Base-by-base conservation (phyloP, 306 rosid genomes). In the Gillenia trifoliata region DNA sequence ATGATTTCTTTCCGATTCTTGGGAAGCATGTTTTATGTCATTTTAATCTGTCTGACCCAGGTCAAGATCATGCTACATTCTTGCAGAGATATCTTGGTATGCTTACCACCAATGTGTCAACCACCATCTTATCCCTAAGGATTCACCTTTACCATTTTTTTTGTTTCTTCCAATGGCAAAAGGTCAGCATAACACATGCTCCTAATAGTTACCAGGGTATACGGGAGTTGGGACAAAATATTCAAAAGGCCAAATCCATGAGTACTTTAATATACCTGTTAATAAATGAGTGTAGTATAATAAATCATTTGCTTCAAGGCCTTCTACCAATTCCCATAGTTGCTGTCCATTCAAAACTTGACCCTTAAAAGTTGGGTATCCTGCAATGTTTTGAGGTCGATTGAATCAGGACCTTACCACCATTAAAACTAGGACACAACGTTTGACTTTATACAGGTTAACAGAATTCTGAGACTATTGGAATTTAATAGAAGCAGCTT, bases 361-460 rank as follows among this genome's bases (percentile, higher is more conserved):
- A 70, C 97, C 97, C 86, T 86, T 91, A 85, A 91, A 88, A 55
- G 88, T 84, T 65, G 97, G 97, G 79, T 91, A 91, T 59, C 97
- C 97, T 91, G 88, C 89, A 86, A 54, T 3, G 78, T 57, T 57
- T 77, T 76, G 72, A 54, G 65, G 65, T 40, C 19, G 41, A 81
- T 84, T 70, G 73, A 81, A 79, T 78, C 80, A 77, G 63, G 72
- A 68, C 54, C 56, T 65, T 29, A 70, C 72, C 69, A 34, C 72
- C 80, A 61, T 61, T 72, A 50, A 71, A 67, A 78, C 61, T 23
- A 84, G 79, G 55, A 75, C 33, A 66, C 26, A 77, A 80, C 38
- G 63, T 81, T 74, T 36, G 71, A 68, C 73, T 75, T 70, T 72
- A 73, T 68, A 68, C 75, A 65, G 73, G 72, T 61, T 26, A 54